These are phyloP conservation scores for Chytriomyces confervae DNA, from an alignment of 192 early-diverging fungal genomes.

Conservation along the genomic window DNA sequence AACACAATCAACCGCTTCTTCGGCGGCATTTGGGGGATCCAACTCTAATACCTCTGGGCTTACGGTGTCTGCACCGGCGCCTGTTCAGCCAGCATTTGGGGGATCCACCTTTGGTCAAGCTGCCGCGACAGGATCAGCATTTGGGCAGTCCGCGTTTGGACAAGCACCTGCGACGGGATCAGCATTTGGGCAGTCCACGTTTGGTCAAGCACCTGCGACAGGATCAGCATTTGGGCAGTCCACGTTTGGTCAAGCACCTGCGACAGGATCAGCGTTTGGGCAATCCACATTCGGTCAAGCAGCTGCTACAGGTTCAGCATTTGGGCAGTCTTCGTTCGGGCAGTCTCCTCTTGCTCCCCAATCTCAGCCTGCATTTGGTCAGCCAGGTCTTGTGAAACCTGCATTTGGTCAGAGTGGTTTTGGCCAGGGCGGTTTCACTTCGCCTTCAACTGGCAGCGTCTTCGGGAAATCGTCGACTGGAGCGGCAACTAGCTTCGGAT, in stretches of 20 bases:
- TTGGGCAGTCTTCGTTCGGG: conserved; percentile 7
- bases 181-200: conserved; percentile 19
- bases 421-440: conserved; percentile 20
- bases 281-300: conserved; percentile 2
- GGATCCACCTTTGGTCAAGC: conserved; percentile 20
- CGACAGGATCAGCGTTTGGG: conserved; percentile 17
- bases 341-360: neutral
- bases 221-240: conserved; percentile 2
- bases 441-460: conserved; percentile 5
- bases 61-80: neutral
- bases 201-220: conserved; percentile 5
- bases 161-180: neutral
- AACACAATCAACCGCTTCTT: neutral
- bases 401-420: neutral
- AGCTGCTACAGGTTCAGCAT: conserved; percentile 2
- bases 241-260: neutral
- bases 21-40: conserved; percentile 1
- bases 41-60: neutral
- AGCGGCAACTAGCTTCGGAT: conserved; percentile 12
- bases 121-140: neutral
- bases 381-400: neutral
- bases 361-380: conserved; percentile 25
- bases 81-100: conserved; percentile 22
- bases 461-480: conserved; percentile 13
- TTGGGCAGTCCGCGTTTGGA: conserved; percentile 26